phyloP scores from a whole-genome alignment of 2,329 filamentous ascomycete species.

The Talaromyces sp. region DNA sequence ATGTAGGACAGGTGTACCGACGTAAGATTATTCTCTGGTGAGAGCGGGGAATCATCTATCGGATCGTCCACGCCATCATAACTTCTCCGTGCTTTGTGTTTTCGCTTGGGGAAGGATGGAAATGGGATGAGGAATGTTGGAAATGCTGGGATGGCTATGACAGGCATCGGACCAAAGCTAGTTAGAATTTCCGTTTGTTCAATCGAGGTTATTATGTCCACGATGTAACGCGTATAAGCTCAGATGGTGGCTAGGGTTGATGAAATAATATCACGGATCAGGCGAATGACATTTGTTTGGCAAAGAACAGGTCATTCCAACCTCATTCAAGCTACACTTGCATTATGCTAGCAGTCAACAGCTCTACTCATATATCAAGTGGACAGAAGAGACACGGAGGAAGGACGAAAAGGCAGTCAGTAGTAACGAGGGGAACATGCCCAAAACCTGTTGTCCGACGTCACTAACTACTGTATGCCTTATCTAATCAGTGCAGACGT shows the following conservation, averaged over 20 bases:
- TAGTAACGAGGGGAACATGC: not conserved
- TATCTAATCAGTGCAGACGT: constrained; percentile 6
- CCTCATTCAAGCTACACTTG: not conserved
- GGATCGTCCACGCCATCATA: not conserved
- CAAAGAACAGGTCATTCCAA: not conserved
- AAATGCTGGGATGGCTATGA: constrained; percentile 12
- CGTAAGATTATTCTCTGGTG: not conserved
- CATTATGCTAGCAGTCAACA: not conserved
- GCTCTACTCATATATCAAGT: not conserved
- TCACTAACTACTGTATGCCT: not conserved
- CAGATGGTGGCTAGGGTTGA: not conserved
- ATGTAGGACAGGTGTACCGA: constrained; percentile 50
- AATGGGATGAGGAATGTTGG: constrained; percentile 20
- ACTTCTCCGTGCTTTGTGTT: not conserved
- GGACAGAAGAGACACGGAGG: not conserved
- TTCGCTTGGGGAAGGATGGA: constrained; percentile 44
- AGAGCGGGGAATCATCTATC: not conserved
- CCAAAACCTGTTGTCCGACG: constrained; percentile 1
- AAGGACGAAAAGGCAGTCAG: not conserved
- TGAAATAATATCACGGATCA: not conserved
- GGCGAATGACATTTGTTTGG: no score
- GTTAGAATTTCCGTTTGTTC: no score
- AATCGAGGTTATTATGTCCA: not conserved
- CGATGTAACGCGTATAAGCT: not conserved
- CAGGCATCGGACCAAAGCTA: constrained; percentile 1